These are phyloP conservation scores for Fragaria vesca DNA, from an alignment of 306 rosid species.

Conservation along the genomic window DNA sequence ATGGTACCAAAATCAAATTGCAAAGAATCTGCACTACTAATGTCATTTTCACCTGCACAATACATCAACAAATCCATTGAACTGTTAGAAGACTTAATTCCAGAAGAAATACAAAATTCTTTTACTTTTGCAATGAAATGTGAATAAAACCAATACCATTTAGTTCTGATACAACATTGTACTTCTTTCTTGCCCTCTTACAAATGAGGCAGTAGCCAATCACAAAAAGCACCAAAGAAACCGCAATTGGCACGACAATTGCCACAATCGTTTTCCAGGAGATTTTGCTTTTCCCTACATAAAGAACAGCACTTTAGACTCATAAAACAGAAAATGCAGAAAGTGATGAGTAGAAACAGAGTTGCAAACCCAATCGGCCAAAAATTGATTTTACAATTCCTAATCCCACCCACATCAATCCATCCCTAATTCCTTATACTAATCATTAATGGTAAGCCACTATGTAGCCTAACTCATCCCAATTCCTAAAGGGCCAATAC, in stretches of 20 bases:
- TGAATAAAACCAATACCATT: neutral
- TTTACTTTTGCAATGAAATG: neutral
- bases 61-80: neutral
- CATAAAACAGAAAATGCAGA: neutral
- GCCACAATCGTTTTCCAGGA: neutral
- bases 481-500: neutral
- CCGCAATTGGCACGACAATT: neutral
- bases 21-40: constrained; percentile 28
- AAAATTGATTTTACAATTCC: neutral
- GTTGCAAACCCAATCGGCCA: neutral
- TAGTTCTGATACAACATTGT: neutral
- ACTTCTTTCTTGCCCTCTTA: neutral
- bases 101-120: neutral
- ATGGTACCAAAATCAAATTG: constrained; percentile 42
- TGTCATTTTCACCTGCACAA: constrained; percentile 15
- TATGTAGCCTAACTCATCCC: neutral
- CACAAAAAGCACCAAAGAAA: neutral
- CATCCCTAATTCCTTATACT: neutral
- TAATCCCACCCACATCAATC: neutral
- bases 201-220: neutral
- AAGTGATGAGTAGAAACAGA: neutral
- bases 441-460: neutral
- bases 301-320: neutral
- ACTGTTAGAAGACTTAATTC: neutral
- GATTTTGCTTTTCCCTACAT: neutral